Base-by-base conservation (phyloP, 768 basidiomycete species). In the Candolleomyces aberdarensis region DNA sequence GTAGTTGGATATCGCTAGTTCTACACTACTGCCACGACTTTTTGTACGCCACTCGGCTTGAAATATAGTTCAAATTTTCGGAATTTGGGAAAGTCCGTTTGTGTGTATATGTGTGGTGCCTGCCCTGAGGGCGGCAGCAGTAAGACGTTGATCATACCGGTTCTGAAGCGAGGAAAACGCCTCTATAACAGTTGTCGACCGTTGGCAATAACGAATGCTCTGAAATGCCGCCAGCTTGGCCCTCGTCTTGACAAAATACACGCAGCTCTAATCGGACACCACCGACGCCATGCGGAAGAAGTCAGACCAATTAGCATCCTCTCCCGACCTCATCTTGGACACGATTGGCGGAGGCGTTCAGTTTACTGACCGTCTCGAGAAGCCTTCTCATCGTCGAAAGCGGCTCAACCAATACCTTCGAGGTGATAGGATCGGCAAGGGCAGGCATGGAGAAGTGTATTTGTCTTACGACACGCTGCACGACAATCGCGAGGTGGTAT, bases 361-460 rank as follows among this genome's bases (percentile, higher is more conserved):
- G 63, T 76, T 79, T 64, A 85, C 83, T 40, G 70, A 75, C 57
- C 68, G 63, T 66, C 62, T 77, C 62, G 63, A 73, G 65, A 65
- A 68, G 65, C 50, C 66, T 0, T 64, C 67, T 8, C 66, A 72
- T 69, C 71, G 75, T 61, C 66, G 72, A 65, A 68, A 73, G 62
- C 64, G 69, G 67, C 66, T 80, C 61, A 96, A 95, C 75, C 92
- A 96, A 72, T 96, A 95, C 73, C 74, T 83, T 46, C 67, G 72
- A 58, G 70, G 71, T 36, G 68, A 68, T 20, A 74, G 70, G 57
- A 72, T 78, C 56, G 78, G 76, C 5, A 76, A 72, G 50, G 77
- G 78, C 20, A 72, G 73, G 51, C 83, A 92, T 65, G 84, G 87
- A 29, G 79, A 84, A 64, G 85, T 86, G 58, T 86, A 92, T 44